phyloP scores from a whole-genome alignment of 257 asterid species.

The Asclepias syriaca region DNA sequence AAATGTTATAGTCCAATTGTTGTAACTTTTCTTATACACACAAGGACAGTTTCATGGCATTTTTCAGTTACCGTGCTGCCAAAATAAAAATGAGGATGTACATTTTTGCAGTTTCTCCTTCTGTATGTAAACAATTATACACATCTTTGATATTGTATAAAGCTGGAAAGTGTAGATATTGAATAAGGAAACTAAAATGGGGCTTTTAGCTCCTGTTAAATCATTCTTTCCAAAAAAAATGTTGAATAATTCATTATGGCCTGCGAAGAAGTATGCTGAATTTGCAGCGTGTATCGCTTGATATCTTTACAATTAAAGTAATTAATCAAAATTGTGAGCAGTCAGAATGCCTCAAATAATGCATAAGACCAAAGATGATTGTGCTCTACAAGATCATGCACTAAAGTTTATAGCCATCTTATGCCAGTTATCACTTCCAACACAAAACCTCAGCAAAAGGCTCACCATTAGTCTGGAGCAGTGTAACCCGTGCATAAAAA shows the following conservation, averaged over 20 bases:
- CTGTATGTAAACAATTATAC: background rate
- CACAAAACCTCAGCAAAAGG: background rate
- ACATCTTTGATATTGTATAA: background rate
- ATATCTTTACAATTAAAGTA: background rate
- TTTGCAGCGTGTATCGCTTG: background rate
- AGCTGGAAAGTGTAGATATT: background rate
- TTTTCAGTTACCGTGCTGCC: too few relatives aligned
- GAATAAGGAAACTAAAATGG: background rate
- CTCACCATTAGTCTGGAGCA: background rate
- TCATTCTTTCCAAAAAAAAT: background rate
- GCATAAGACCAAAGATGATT: background rate
- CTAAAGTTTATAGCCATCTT: background rate
- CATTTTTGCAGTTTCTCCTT: background rate
- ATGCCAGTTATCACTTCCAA: background rate
- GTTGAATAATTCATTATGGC: background rate
- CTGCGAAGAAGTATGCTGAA: background rate
- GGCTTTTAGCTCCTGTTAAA: background rate
- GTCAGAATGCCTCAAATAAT: background rate
- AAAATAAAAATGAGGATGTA: background rate
- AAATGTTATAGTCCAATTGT: too few relatives aligned
- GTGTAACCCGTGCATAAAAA: background rate
- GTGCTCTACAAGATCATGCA: background rate
- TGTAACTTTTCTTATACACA: too few relatives aligned
- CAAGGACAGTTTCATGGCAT: too few relatives aligned
- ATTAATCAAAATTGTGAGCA: background rate